phyloP scores from a whole-genome alignment of 257 asterid species.

The Ehretia macrophylla region DNA sequence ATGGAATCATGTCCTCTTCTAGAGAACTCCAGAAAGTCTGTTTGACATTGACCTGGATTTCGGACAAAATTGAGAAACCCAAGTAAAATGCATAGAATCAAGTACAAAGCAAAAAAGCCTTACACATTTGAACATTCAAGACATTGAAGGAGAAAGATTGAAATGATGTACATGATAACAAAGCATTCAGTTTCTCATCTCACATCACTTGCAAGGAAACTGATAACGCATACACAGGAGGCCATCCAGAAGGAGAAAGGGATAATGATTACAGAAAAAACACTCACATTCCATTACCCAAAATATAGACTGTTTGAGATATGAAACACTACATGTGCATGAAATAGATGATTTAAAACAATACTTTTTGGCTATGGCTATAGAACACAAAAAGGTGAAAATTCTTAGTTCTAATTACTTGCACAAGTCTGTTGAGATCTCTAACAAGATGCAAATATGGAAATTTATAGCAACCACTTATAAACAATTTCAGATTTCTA shows the following conservation, averaged over 20 bases:
- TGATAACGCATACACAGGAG: neutral
- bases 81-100: too few relatives aligned
- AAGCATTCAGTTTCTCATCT: neutral
- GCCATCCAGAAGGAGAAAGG: neutral
- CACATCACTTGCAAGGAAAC: neutral
- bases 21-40: conserved; percentile 78
- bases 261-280: too few relatives aligned
- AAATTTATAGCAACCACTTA: too few relatives aligned
- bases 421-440: too few relatives aligned
- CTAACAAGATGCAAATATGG: too few relatives aligned
- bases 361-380: neutral
- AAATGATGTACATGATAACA: neutral
- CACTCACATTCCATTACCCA: too few relatives aligned
- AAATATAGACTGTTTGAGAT: too few relatives aligned
- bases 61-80: conserved; percentile 8
- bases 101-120: neutral
- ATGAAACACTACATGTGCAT: neutral
- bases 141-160: neutral
- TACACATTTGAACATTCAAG: conserved; percentile 1
- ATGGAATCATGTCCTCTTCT: conserved; percentile 85
- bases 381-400: neutral
- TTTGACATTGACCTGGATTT: conserved; percentile 55
- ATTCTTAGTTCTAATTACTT: neutral
- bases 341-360: neutral
- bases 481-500: too few relatives aligned